A percentile compares a stretch with the other conserved stretches of the same genome.
phyloP scores from a whole-genome alignment of 257 asterid genomes.

The Ligustrum vulgare region DNA sequence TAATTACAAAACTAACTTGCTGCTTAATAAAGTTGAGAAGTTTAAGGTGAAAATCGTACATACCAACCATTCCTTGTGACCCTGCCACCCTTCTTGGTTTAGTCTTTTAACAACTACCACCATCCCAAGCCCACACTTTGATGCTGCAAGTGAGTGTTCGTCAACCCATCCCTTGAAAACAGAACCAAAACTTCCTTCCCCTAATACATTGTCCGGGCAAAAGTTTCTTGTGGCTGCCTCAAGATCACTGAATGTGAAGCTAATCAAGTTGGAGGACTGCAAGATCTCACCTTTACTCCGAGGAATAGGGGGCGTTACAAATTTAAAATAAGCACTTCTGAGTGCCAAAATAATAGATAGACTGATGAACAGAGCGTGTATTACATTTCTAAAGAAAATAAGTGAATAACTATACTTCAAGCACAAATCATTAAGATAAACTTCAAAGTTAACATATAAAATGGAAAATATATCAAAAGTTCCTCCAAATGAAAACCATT shows the following conservation, averaged over 20 bases:
- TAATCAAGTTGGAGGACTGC: slow-evolving; percentile 79
- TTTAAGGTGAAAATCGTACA: slow-evolving; percentile 7
- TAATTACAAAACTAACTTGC: too few species aligned
- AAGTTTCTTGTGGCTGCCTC: slow-evolving; percentile 74
- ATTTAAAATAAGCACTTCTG: too few species aligned
- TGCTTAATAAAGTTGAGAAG: background rate
- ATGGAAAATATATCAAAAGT: too few species aligned
- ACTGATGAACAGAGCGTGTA: too few species aligned
- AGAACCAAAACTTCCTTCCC: slow-evolving; percentile 91
- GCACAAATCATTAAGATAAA: too few species aligned
- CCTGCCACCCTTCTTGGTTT: slow-evolving; percentile 88
- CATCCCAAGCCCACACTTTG: slow-evolving; percentile 69
- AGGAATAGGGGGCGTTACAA: slow-evolving; percentile 49
- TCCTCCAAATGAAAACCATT: too few species aligned
- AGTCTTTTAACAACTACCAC: slow-evolving; percentile 84
- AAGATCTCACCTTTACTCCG: slow-evolving; percentile 87
- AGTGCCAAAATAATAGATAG: too few species aligned
- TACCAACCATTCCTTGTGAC: slow-evolving; percentile 97
- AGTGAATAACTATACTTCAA: too few species aligned
- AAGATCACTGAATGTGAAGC: slow-evolving; percentile 42
- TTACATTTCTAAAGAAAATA: too few species aligned
- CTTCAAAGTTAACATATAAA: too few species aligned
- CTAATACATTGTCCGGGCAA: slow-evolving; percentile 81
- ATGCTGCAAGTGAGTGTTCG: slow-evolving; percentile 56
- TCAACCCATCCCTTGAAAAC: slow-evolving; percentile 95